Conservation (phyloP, 1,284 basidiomycete genomes). For the Ganoderma multipileum region DNA sequence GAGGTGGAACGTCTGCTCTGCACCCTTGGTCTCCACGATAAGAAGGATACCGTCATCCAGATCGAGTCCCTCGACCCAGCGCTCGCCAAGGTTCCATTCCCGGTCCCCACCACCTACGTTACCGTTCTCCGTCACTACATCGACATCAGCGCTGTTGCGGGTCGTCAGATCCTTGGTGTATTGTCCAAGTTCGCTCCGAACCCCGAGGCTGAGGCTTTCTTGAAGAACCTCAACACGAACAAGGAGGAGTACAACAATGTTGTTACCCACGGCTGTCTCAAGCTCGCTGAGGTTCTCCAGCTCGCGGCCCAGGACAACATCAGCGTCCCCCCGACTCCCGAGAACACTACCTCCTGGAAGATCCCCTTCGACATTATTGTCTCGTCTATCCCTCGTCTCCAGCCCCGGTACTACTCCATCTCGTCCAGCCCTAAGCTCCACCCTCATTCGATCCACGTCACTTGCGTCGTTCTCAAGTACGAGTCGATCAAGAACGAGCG, state of each 20-base stretch:
- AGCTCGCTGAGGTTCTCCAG: constrained; percentile 92
- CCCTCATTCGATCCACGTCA: constrained; percentile 91
- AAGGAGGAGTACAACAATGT: constrained; percentile 86
- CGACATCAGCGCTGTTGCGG: constrained; percentile 92
- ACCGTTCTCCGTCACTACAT: constrained; percentile 97
- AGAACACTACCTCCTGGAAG: constrained; percentile 85
- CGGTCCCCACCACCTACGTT: constrained; percentile 93
- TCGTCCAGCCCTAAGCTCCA: constrained; percentile 95
- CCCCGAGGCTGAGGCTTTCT: constrained; percentile 74
- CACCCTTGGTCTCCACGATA: constrained; percentile 83
- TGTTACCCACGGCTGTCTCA: constrained; percentile 85
- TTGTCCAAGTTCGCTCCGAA: constrained; percentile 91
- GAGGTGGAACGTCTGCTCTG: constrained; percentile 92
- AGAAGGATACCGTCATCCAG: constrained; percentile 84
- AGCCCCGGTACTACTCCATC: constrained; percentile 98
- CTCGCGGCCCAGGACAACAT: constrained; percentile 85
- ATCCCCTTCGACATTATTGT: constrained; percentile 98
- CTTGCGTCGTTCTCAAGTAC: constrained; percentile 94
- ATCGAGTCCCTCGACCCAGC: constrained; percentile 98
- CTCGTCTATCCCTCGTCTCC: constrained; percentile 90
- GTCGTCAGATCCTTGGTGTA: constrained; percentile 90
- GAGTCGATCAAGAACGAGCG: constrained; percentile 66
- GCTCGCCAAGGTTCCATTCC: constrained; percentile 98
- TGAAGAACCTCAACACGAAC: constrained; percentile 84
- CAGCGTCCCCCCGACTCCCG: constrained; percentile 56